Percentiles rank a stretch among this genome's conserved stretches.
These are phyloP conservation scores for Monosporozyma solicola DNA, from an alignment of 805 yeast species.

Conservation along the genomic window DNA sequence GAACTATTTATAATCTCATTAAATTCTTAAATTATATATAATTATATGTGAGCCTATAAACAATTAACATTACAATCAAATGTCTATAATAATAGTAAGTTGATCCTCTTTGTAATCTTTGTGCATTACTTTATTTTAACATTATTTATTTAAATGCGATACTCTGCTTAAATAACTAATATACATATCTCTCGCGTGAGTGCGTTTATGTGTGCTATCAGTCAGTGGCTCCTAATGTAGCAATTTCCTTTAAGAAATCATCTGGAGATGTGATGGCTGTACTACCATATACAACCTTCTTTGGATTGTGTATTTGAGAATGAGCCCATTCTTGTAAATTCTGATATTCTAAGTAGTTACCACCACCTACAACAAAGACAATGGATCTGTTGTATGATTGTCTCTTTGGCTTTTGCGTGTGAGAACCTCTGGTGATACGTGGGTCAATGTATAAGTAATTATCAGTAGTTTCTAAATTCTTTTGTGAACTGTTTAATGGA, in stretches of 20 bases:
- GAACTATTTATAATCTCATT: slow-evolving; percentile 26
- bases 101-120: background rate
- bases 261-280: slow-evolving; percentile 65
- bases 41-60: background rate
- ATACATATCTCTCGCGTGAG: background rate
- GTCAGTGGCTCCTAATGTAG: slow-evolving; percentile 36
- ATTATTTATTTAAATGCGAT: background rate
- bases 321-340: slow-evolving; percentile 84
- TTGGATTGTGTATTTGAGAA: slow-evolving; percentile 34
- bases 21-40: background rate
- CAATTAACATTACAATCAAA: background rate
- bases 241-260: slow-evolving; percentile 60
- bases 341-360: slow-evolving; percentile 88
- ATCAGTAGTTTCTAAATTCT: slow-evolving; percentile 67
- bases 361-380: slow-evolving; percentile 95
- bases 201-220: background rate
- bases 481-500: slow-evolving; percentile 55
- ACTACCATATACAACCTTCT: slow-evolving; percentile 75
- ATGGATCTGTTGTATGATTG: slow-evolving; percentile 71
- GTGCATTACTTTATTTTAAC: background rate
- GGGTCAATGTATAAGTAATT: slow-evolving; percentile 91
- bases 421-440: slow-evolving; percentile 74
- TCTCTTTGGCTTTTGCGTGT: slow-evolving; percentile 80
- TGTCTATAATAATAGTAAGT: background rate
- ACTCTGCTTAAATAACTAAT: background rate